Base-by-base conservation (phyloP, 2,329 filamentous ascomycete genomes). In the Phaeophleospora eucalypticola region DNA sequence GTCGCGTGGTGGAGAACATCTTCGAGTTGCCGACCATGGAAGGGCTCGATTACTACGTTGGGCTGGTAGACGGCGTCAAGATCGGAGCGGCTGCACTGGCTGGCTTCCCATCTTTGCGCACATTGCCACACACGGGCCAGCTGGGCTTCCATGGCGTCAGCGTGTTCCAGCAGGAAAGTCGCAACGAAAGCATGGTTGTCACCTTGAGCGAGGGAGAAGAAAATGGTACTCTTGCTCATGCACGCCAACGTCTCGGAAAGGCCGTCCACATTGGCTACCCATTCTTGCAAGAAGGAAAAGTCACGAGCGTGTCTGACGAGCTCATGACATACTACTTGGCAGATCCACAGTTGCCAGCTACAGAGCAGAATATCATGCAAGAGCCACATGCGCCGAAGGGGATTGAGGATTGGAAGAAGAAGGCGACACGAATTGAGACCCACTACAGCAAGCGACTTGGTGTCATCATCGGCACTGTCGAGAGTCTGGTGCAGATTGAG, bases 101-200 rank as follows among this genome's bases (percentile, higher is more conserved):
- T 47, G 93, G 93, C 3, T 98, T 98, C 66, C 93, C 93, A 4
- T 93, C 86, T 54, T 71, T 98, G 60, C 87, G 90, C 55, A 93
- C 87, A 1, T 71, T 98, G 34, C 86, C 89, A 0, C 90, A 93
- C 66, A 83, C 82, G 50, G 93, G 88, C 2, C 79, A 82, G 46
- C 75, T 97, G 39, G 87, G 84, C 7, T 95, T 89, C 67, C 87
- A 95, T 57, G 89, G 89, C 2, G 87, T 98, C 51, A 93, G 84
- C 53, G 89, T 98, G 27, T 98, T 98, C 73, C 89, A 95, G 64
- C 83, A 91, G 58, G 93, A 97, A 58, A 96, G 90, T 65, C 84
- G 89, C 41, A 97, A 97, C 63, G 90, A 96, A 68, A 98, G 91
- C 68, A 90, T 97, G 82, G 81, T 97, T 18, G 79, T 97, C 46